phyloP scores from a whole-genome alignment of 1,284 basidiomycete species.

The Moesziomyces sp. region DNA sequence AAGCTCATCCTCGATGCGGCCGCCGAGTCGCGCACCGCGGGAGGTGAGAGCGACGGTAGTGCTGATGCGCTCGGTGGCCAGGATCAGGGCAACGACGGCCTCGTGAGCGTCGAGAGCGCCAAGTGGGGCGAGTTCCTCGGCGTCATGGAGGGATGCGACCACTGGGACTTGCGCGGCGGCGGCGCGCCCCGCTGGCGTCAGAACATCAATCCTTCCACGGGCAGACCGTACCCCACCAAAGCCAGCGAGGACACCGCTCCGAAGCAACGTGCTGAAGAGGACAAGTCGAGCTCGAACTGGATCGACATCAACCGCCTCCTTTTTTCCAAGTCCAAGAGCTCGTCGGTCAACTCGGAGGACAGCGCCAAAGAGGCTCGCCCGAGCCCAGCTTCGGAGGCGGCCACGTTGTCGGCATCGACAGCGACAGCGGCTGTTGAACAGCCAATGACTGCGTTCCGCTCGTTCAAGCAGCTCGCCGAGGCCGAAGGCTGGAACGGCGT shows the following conservation, averaged over 20 bases:
- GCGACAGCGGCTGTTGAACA: neutral
- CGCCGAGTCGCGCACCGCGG: constrained; percentile 67
- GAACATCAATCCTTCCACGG: constrained; percentile 61
- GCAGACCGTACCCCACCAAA: constrained; percentile 44
- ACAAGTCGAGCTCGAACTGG: constrained; percentile 44
- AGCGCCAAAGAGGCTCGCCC: neutral
- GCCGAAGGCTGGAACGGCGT: constrained; percentile 40
- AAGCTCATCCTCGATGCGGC: constrained; percentile 87
- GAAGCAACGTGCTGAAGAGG: constrained; percentile 11
- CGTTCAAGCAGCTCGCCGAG: constrained; percentile 28
- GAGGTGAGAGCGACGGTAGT: constrained; percentile 60
- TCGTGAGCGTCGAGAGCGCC: constrained; percentile 79
- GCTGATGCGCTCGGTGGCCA: constrained; percentile 67
- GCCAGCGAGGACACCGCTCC: constrained; percentile 13
- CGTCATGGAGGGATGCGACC: constrained; percentile 88
- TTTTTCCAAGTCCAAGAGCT: constrained; percentile 34
- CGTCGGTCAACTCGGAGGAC: neutral
- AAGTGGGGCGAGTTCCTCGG: constrained; percentile 75
- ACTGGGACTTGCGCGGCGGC: constrained; percentile 93
- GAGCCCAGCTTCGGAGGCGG: neutral
- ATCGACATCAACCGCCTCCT: constrained; percentile 58
- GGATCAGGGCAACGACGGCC: constrained; percentile 91
- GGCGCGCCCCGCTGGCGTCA: constrained; percentile 68
- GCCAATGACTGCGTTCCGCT: constrained; percentile 16
- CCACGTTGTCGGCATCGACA: neutral